Evolutionary conservation across 1,139 yeast genomes (phyloP).

Genomic region (Hemisphaericaspora subhashii): DNA sequence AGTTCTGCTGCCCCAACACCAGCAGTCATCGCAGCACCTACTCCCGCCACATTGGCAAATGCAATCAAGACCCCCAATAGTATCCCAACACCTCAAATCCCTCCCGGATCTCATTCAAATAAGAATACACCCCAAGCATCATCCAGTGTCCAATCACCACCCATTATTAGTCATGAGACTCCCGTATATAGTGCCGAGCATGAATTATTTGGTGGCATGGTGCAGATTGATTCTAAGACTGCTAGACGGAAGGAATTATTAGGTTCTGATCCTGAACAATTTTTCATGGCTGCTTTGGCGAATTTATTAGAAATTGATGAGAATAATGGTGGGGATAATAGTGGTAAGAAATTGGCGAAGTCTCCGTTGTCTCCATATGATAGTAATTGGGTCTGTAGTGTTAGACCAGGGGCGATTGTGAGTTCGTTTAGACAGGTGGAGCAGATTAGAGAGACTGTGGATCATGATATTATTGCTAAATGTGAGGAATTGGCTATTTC

Average conservation of each 20-base stretch:
- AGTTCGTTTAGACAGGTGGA: slow-evolving; percentile 51
- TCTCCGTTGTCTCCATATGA: slow-evolving; percentile 37
- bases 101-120: slow-evolving; percentile 33
- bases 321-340: too few relatives aligned
- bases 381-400: slow-evolving; percentile 43
- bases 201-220: slow-evolving; percentile 23
- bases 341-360: slow-evolving; percentile 21
- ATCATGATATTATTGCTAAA: slow-evolving; percentile 30
- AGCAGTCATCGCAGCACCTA: slow-evolving; percentile 20
- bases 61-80: slow-evolving; percentile 48
- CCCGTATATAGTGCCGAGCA: slow-evolving; percentile 21
- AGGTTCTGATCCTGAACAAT: slow-evolving; percentile 46
- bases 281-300: slow-evolving; percentile 52
- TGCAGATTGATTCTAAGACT: slow-evolving; percentile 36
- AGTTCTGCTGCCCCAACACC: slow-evolving; percentile 15
- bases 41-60: slow-evolving; percentile 43
- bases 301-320: slow-evolving; percentile 51
- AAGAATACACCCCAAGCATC: slow-evolving; percentile 37
- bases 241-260: slow-evolving; percentile 50
- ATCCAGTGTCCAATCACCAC: slow-evolving; percentile 31
- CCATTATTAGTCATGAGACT: slow-evolving; percentile 3
- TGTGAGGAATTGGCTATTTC: slow-evolving; percentile 25
- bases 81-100: slow-evolving; percentile 45
- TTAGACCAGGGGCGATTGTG: slow-evolving; percentile 45
- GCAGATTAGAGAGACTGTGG: slow-evolving; percentile 30